Percentiles rank a stretch among this genome's conserved stretches.
phyloP scores from a whole-genome alignment of 78 protist genomes.

The Protostelium mycophagum region DNA sequence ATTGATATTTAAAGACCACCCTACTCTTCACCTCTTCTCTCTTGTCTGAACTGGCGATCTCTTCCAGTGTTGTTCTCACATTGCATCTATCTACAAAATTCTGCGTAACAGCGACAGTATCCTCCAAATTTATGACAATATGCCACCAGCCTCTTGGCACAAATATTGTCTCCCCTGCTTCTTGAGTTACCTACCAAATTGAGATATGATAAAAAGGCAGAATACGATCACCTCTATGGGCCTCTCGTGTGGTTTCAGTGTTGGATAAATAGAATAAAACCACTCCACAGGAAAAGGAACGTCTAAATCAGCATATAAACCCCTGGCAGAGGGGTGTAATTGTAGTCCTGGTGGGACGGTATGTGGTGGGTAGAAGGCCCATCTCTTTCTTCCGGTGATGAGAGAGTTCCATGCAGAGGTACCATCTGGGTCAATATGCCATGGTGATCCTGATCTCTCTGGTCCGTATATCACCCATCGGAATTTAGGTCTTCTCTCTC shows the following conservation, averaged over 20 bases:
- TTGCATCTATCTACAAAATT: constrained; percentile 28
- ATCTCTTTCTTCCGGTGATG: constrained; percentile 38
- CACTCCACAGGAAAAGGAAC: neutral
- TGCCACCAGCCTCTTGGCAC: constrained; percentile 76
- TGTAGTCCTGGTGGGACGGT: constrained; percentile 30
- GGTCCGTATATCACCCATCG: constrained; percentile 66
- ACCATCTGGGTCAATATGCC: constrained; percentile 63
- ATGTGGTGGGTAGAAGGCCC: constrained; percentile 61
- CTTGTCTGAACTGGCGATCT: neutral
- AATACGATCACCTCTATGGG: constrained; percentile 33
- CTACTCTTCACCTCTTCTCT: neutral
- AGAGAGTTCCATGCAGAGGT: constrained; percentile 59
- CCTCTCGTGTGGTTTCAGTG: constrained; percentile 35
- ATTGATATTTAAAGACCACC: neutral
- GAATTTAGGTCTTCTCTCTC: constrained; percentile 34
- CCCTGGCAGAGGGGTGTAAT: neutral
- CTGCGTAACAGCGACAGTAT: constrained; percentile 78
- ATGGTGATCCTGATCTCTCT: constrained; percentile 49
- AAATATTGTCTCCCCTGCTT: constrained; percentile 64
- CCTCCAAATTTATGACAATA: constrained; percentile 68
- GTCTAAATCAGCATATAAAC: neutral
- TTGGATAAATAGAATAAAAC: constrained; percentile 19
- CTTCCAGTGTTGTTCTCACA: neutral
- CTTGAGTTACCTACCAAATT: constrained; percentile 8
- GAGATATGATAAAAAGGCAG: neutral